Evolutionary conservation across 129 eudicot genomes (phyloP), one percentile per base, ranked within the genome.

Genomic region (Ambrosia trifida): DNA sequence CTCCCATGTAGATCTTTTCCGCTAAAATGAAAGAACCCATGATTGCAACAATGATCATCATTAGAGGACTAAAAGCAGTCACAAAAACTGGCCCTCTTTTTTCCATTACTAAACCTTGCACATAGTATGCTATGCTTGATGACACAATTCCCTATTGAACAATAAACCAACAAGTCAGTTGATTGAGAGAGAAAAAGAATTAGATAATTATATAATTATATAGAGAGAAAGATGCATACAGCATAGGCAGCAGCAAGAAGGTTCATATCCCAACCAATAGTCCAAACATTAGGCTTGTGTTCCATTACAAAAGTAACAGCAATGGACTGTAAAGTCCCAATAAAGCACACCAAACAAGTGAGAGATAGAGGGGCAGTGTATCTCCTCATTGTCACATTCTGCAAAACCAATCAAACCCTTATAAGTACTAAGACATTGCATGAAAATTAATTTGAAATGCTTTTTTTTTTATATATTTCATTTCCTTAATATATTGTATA

Each of bases 171-270:
- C 54, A 70, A 47, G 72, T 71, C 51, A 20, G 43, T 60, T 53
- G 56, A 45, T 52, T 35, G 60, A 66, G 56, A 51, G 31, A 57
- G 12, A 50, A 9, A 50, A 9, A 51, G 8, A 13, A n/a, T 7
- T 19, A 20, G 4, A 49, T 24, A 3, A 7, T 11, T 11, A 14
- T 38, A 40, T 65, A 65, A 11, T 18, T 19, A 65, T 43, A 50
- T 19, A 68, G 75, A 69, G 65, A 70, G 32, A 14, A 46, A 49
- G 52, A 73, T 73, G 46, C 76, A 68, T 87, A 94, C 98, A 69
- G 98, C 98, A 84, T 94, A 94, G 81, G 98, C 98, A 78, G 98
- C 98, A 70, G 98, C 96, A 24, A 94, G 85, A 44, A 94, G 89
- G 80, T 94, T 94, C 96, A 89, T 89, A 82, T 94, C 98, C 79